Percentiles rank a stretch among this genome's conserved stretches.
Conservation (phyloP, 1,284 basidiomycete genomes). For the Ceratobasidium sp. region DNA sequence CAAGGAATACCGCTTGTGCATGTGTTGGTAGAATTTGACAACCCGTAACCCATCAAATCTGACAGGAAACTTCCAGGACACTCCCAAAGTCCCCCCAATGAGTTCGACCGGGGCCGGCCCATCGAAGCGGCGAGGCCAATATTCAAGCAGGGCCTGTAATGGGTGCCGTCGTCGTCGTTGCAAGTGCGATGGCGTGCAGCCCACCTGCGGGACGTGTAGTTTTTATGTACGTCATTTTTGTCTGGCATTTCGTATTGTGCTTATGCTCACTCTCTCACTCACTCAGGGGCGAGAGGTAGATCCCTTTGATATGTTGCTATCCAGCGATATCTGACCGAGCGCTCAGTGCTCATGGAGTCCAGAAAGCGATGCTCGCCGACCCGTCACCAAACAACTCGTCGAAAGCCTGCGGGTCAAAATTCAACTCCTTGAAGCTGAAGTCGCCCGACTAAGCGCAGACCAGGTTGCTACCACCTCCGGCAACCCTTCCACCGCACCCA, state of each 20-base stretch:
- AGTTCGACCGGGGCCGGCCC: constrained; percentile 5
- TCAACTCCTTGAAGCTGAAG: background rate
- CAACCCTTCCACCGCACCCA: background rate
- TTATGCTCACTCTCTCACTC: background rate
- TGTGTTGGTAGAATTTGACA: too few relatives aligned
- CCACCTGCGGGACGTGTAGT: constrained; percentile 20
- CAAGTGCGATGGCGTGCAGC: constrained; percentile 35
- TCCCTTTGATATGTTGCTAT: background rate
- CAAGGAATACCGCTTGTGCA: too few relatives aligned
- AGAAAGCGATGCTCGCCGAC: constrained; percentile 6
- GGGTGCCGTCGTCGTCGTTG: constrained; percentile 37
- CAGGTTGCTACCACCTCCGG: background rate
- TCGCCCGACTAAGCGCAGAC: background rate
- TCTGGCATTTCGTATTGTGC: background rate
- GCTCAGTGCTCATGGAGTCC: constrained; percentile 17
- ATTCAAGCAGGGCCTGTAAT: constrained; percentile 22
- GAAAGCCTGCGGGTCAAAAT: constrained; percentile 20
- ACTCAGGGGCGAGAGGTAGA: constrained; percentile 18
- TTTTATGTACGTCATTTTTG: background rate
- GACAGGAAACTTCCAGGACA: too few relatives aligned
- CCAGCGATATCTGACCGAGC: background rate
- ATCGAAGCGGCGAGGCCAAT: constrained; percentile 21
- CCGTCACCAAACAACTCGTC: constrained; percentile 15
- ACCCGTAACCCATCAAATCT: too few relatives aligned
- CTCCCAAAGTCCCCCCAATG: background rate